Percentiles rank a stretch among this genome's conserved stretches.
phyloP scores from a whole-genome alignment of 192 early-diverging fungal species.

The Chytriomyces confervae region DNA sequence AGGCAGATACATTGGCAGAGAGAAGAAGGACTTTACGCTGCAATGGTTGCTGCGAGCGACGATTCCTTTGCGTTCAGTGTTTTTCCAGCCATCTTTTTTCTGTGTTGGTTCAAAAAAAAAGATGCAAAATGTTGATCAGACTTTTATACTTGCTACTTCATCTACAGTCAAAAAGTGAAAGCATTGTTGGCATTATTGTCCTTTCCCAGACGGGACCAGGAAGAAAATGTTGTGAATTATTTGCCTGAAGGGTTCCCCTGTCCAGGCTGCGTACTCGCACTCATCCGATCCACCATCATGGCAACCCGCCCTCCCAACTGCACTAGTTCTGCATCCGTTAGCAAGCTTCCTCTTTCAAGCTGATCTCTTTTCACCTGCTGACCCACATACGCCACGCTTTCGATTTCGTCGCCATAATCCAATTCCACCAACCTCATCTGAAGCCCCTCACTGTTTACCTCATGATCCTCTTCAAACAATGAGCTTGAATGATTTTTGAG shows the following conservation, averaged over 20 bases:
- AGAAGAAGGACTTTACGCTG: neutral
- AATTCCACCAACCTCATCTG: conserved; percentile 6
- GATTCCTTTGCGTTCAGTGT: conserved; percentile 12
- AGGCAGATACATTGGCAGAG: no score
- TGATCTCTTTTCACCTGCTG: conserved; percentile 11
- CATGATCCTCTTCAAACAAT: neutral
- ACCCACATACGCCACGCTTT: conserved; percentile 9
- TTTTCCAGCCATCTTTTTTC: conserved; percentile 27
- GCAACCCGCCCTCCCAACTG: neutral
- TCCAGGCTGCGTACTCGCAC: neutral
- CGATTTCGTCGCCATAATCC: conserved; percentile 10
- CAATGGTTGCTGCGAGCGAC: neutral
- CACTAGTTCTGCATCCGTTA: neutral
- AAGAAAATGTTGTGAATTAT: no score
- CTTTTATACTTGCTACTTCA: no score
- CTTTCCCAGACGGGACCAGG: no score
- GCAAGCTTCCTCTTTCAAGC: neutral
- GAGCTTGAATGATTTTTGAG: neutral
- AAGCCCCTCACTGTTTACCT: neutral
- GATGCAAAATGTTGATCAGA: neutral
- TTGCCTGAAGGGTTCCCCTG: no score
- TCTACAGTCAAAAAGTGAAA: no score
- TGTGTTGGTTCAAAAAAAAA: conserved; percentile 6
- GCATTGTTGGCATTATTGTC: no score
- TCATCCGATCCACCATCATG: conserved; percentile 6